Base-by-base conservation (phyloP, 2,329 filamentous ascomycete genomes). In the Colletotrichum spaethianum region DNA sequence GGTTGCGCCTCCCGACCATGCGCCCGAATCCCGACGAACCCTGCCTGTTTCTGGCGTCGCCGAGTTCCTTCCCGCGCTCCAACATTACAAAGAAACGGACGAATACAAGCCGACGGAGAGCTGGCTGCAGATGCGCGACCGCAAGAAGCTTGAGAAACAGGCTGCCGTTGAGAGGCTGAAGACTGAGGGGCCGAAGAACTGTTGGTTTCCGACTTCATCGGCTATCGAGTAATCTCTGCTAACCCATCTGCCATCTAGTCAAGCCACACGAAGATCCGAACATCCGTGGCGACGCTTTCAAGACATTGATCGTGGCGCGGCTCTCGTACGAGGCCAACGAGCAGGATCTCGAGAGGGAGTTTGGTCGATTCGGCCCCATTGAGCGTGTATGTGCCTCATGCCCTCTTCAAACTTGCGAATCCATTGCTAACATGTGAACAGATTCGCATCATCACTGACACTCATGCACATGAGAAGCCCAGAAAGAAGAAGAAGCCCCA, bases 201-300 rank as follows among this genome's bases (percentile, higher is more conserved):
- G 91, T 74, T 11, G 26, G 70, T 70, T 26, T 12, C 18, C 23
- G 16, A 46, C 31, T 3, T 14, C 8, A 14, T n/a, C 7, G 20
- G 18, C 11, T 16, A 33, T 16, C 14, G 18, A n/a, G n/a, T 9
- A 38, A 65, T 77, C 38, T 70, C 26, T 73, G 62, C 75, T 77
- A 69, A 79, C 68, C 59, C 57, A 4, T 16, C 26, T 63, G 38
- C 44, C 6, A 36, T 75, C 46, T 75, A 95, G 95, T 93, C 83
- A 93, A 96, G 74, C 96, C 96, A 8, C 85, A 87, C 31, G 92
- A 96, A 46, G 96, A 99, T 79, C 90, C 93, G 16, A 96, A 98
- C 77, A 93, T 98, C 75, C 91, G 95, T 75, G 96, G 96, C 68
- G 95, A 98, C 84, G 93, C 96, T 1, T 98, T 96, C 87, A 97